phyloP scores from a whole-genome alignment of 768 basidiomycete species.

The Lactarius hengduanensis region DNA sequence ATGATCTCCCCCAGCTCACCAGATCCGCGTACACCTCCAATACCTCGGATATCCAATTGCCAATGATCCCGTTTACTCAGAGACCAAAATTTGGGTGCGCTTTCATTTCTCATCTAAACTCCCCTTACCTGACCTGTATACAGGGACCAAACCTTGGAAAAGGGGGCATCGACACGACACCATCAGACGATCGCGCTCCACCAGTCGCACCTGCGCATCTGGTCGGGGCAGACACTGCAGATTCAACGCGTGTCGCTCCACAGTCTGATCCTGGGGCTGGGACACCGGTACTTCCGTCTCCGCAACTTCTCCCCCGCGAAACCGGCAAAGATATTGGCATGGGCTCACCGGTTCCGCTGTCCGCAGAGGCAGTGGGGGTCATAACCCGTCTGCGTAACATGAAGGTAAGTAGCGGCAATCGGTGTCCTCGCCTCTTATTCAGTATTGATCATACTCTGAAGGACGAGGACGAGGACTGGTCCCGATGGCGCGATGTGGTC shows the following conservation, averaged over 20 bases:
- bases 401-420: conserved; percentile 53
- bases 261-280: background rate
- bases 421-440: conserved; percentile 5
- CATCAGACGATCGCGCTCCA: conserved; percentile 61
- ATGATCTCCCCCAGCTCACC: conserved; percentile 64
- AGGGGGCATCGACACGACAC: conserved; percentile 76
- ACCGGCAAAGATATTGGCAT: conserved; percentile 86
- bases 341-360: conserved; percentile 81
- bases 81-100: conserved; percentile 70
- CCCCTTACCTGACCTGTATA: background rate
- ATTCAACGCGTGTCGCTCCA: conserved; percentile 9
- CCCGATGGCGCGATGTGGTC: conserved; percentile 85
- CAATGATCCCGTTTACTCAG: conserved; percentile 93
- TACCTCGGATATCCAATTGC: conserved; percentile 91
- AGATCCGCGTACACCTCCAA: conserved; percentile 95
- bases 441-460: conserved; percentile 33
- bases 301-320: conserved; percentile 70
- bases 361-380: conserved; percentile 68
- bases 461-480: conserved; percentile 89
- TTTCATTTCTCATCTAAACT: background rate
- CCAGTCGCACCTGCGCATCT: conserved; percentile 51
- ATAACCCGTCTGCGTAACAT: conserved; percentile 78
- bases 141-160: conserved; percentile 74
- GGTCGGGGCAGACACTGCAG: conserved; percentile 33
- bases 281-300: background rate